Base-by-base conservation (phyloP, 2,329 filamentous ascomycete genomes). In the Paraconiothyrium sp. region DNA sequence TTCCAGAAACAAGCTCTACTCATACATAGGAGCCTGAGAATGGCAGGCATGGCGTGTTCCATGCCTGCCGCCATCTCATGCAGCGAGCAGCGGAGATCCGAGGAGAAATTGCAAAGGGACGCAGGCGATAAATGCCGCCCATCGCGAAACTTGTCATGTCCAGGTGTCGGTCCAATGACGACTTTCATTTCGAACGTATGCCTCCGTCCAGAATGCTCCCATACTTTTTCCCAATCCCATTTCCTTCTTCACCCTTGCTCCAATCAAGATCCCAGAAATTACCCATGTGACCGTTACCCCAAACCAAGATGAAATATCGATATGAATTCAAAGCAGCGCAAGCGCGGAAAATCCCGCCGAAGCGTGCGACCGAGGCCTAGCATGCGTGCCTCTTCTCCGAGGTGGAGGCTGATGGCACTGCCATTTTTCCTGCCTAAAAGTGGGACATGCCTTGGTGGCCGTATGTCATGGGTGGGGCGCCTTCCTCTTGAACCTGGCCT, bases 401-500 rank as follows among this genome's bases (percentile, higher is more conserved):
- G 6, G 48, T 50, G 9, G 16, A 50, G 2, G 34, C 34, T n/a
- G 22, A 8, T 41, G 13, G 22, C 37, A 10, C 27, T 41, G 50
- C 35, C 20, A 22, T 22, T n/a, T 6, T 27, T 32, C 69, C 74
- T 5, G 74, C 73, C 52, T 76, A 77, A 49, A 69, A 77, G 39
- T 74, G 72, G 27, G 59, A 67, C 50, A 77, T 56, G 13, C 69
- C 69, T 35, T 71, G 62, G 32, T 74, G 71, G 47, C 49, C 66
- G 52, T 74, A 78, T 16, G 61, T 58, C 65, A 75, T 67, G n/a
- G 72, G 69, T 22, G 71, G 71, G 20, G 55, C 70, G 30, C 67
- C 69, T 67, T 78, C 76, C 64, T 78, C 76, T 67, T 77, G 74
- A 35, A 78, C 76, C 49, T 76, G 71, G 47, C 74, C 70, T 11